Evolutionary conservation across 352 stramenopile species (phyloP).

Genomic region (Hyaloperonospora arabidopsidis): DNA sequence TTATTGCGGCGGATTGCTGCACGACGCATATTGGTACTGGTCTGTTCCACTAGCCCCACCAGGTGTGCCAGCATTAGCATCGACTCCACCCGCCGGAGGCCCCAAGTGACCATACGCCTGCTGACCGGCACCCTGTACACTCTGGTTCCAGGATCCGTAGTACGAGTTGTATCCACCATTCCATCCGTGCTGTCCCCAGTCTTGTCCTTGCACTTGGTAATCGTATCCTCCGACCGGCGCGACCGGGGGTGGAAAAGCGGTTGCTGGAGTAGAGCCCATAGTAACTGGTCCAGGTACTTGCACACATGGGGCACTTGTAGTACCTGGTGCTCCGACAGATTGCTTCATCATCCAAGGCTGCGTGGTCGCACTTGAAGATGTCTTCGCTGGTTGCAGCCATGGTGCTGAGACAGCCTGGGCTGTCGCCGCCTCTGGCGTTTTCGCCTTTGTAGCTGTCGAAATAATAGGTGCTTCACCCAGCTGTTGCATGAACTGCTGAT

Average conservation of each 20-base stretch:
- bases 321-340: constrained; percentile 30
- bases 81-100: constrained; percentile 11
- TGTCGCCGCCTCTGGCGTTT: constrained; percentile 6
- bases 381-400: constrained; percentile 62
- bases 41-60: constrained; percentile 17
- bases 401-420: constrained; percentile 32
- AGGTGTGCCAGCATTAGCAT: constrained; percentile 15
- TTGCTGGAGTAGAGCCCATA: constrained; percentile 41
- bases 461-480: constrained; percentile 69
- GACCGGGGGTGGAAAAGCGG: constrained; percentile 42
- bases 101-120: constrained; percentile 36
- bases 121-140: constrained; percentile 23
- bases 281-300: constrained; percentile 13
- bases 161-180: constrained; percentile 43
- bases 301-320: constrained; percentile 15
- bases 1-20: constrained; percentile 31
- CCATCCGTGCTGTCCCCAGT: constrained; percentile 34
- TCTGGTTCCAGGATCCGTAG: constrained; percentile 42
- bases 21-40: constrained; percentile 47
- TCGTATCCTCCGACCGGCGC: constrained; percentile 30
- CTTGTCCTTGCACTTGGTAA: constrained; percentile 30
- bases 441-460: constrained; percentile 42
- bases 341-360: constrained; percentile 69
- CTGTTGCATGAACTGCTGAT: constrained; percentile 83
- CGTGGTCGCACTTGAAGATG: constrained; percentile 23